Conservation (phyloP, 495 filamentous ascomycete species). For the Trichocladium antarcticum region DNA sequence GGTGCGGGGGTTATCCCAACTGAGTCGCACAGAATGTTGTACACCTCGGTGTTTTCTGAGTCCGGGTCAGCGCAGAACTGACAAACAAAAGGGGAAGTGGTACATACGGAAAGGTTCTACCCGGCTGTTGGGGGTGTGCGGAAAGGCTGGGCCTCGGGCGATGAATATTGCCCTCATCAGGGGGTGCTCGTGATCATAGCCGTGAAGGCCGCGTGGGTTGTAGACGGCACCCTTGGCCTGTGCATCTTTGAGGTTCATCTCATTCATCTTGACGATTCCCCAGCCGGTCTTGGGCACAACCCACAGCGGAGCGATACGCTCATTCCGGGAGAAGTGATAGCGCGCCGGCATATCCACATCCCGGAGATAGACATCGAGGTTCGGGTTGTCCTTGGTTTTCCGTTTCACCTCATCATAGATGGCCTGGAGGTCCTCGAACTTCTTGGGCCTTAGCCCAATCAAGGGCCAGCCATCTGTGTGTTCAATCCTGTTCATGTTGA, state of each 20-base stretch:
- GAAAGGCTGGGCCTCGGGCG: slow-evolving; percentile 78
- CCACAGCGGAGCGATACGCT: slow-evolving; percentile 86
- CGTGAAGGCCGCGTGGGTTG: slow-evolving; percentile 69
- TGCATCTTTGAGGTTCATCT: slow-evolving; percentile 58
- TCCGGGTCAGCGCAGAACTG: neutral
- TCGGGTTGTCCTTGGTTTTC: slow-evolving; percentile 45
- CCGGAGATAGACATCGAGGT: slow-evolving; percentile 72
- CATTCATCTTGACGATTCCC: slow-evolving; percentile 69
- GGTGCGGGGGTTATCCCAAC: slow-evolving; percentile 54
- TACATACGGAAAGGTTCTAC: slow-evolving; percentile 75
- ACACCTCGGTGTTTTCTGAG: slow-evolving; percentile 88
- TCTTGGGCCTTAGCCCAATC: slow-evolving; percentile 71
- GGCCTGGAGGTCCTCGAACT: slow-evolving; percentile 45
- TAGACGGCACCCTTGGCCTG: slow-evolving; percentile 53
- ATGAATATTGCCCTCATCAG: slow-evolving; percentile 91
- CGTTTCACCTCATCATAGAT: slow-evolving; percentile 41
- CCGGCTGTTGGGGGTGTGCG: slow-evolving; percentile 67
- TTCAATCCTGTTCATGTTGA: slow-evolving; percentile 61
- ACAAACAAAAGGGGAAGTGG: neutral
- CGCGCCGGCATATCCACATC: slow-evolving; percentile 76
- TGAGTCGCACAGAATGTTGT: slow-evolving; percentile 85
- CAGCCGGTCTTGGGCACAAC: slow-evolving; percentile 83
- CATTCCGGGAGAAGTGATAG: slow-evolving; percentile 76
- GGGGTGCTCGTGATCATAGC: slow-evolving; percentile 81
- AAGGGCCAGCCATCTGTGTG: slow-evolving; percentile 94